phyloP scores from a whole-genome alignment of 257 asterid genomes.

The Coffea canephora region DNA sequence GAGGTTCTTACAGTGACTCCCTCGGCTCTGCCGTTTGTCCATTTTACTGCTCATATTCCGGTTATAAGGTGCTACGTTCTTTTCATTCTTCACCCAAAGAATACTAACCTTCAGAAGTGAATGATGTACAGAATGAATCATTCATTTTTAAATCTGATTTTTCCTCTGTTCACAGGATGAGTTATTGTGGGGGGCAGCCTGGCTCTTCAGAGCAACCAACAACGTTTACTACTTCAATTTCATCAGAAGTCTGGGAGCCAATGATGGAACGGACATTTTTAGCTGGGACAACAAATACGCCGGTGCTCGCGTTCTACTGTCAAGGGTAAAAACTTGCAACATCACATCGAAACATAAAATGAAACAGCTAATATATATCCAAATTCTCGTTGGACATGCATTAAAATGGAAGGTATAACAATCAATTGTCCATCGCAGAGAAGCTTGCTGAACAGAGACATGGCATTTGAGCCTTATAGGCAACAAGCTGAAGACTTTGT shows the following conservation, averaged over 20 bases:
- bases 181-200: conserved; percentile 81
- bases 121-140: neutral
- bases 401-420: neutral
- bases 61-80: conserved; percentile 53
- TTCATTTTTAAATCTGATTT: neutral
- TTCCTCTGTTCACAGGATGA: conserved; percentile 52
- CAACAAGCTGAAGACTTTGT: conserved; percentile 66
- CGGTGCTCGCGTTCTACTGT: conserved; percentile 78
- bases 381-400: neutral
- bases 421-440: conserved; percentile 31
- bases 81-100: neutral
- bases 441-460: conserved; percentile 48
- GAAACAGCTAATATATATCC: neutral
- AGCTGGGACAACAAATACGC: conserved; percentile 94
- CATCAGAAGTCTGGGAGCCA: conserved; percentile 51
- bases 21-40: conserved; percentile 75
- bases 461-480: conserved; percentile 40
- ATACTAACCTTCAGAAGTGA: neutral
- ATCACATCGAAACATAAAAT: too few relatives aligned
- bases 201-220: conserved; percentile 82
- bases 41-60: conserved; percentile 81
- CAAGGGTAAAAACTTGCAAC: conserved; percentile 44
- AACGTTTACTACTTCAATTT: conserved; percentile 47
- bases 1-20: conserved; percentile 77
- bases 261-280: conserved; percentile 56